These are phyloP conservation scores for Triticum turgidum DNA, from an alignment of 176 grass and related monocot species.

Conservation along the genomic window DNA sequence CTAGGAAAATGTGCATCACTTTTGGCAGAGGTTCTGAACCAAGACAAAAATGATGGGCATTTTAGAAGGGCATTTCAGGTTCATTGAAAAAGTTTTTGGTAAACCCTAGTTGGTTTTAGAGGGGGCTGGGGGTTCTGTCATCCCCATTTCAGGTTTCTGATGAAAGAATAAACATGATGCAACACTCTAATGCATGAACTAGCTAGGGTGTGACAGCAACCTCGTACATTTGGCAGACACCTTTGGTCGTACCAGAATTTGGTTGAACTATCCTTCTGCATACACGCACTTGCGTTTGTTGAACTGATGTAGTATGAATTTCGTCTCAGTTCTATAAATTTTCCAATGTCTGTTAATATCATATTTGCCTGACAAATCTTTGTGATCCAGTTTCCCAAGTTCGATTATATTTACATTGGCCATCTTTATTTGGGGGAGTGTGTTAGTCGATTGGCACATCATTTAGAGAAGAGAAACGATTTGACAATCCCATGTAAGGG, in stretches of 20 bases:
- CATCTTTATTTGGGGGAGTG: background rate
- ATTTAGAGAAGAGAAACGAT: background rate
- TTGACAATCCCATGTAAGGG: too few relatives aligned
- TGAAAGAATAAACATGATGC: too few relatives aligned
- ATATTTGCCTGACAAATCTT: background rate
- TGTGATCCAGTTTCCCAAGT: background rate
- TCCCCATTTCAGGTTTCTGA: too few relatives aligned
- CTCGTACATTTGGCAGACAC: background rate
- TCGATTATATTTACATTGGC: background rate
- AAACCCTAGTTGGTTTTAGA: too few relatives aligned
- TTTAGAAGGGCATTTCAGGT: too few relatives aligned
- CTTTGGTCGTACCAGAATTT: background rate
- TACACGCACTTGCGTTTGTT: background rate
- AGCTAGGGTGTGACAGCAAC: background rate
- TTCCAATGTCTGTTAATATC: background rate
- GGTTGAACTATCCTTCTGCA: background rate
- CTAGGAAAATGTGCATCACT: too few relatives aligned
- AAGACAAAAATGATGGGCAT: too few relatives aligned
- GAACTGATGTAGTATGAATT: background rate
- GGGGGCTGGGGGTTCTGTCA: too few relatives aligned
- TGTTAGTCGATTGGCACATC: background rate
- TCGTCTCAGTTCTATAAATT: background rate
- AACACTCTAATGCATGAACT: too few relatives aligned
- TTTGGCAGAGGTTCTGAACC: too few relatives aligned
- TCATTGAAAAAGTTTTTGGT: too few relatives aligned